phyloP scores from a whole-genome alignment of 2,329 filamentous ascomycete genomes.

The Sordariomycetes sp. region DNA sequence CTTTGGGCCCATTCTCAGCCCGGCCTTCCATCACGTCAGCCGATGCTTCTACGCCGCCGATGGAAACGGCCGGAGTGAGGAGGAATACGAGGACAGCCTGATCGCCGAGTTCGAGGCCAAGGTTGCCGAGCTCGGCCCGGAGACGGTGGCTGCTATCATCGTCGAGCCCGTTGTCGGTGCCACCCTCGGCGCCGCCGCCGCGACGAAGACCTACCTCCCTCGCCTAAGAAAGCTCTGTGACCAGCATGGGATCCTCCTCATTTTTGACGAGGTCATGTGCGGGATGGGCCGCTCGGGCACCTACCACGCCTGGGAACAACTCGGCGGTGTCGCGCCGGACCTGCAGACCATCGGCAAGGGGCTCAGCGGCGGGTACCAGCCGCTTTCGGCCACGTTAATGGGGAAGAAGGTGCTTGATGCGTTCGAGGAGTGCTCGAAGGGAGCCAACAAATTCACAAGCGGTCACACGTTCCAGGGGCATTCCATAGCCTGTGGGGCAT shows the following conservation, averaged over 20 bases:
- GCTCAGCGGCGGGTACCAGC: constrained; percentile 43
- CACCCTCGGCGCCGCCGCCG: constrained; percentile 38
- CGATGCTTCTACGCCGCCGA: constrained; percentile 14
- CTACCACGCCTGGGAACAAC: constrained; percentile 54
- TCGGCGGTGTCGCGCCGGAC: constrained; percentile 37
- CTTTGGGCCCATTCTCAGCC: constrained; percentile 15
- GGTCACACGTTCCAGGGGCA: constrained; percentile 44
- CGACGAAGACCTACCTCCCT: constrained; percentile 42
- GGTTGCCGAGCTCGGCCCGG: constrained; percentile 30
- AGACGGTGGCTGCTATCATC: constrained; percentile 35
- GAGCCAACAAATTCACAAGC: constrained; percentile 35
- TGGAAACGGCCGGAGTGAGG: constrained; percentile 20
- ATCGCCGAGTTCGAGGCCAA: constrained; percentile 34
- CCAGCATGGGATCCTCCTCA: constrained; percentile 41
- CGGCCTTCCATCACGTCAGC: constrained; percentile 15
- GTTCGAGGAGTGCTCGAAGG: constrained; percentile 29
- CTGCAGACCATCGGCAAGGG: constrained; percentile 50
- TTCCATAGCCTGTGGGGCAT: constrained; percentile 25
- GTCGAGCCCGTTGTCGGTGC: constrained; percentile 39
- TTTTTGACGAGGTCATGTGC: constrained; percentile 58
- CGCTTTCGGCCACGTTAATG: constrained; percentile 46
- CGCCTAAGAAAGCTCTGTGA: constrained; percentile 42
- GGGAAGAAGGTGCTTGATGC: constrained; percentile 35
- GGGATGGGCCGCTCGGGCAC: constrained; percentile 52
- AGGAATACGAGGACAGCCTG: constrained; percentile 26